Evolutionary conservation across 192 early-diverging fungal species (phyloP).

Genomic region (Coemansia sp.): DNA sequence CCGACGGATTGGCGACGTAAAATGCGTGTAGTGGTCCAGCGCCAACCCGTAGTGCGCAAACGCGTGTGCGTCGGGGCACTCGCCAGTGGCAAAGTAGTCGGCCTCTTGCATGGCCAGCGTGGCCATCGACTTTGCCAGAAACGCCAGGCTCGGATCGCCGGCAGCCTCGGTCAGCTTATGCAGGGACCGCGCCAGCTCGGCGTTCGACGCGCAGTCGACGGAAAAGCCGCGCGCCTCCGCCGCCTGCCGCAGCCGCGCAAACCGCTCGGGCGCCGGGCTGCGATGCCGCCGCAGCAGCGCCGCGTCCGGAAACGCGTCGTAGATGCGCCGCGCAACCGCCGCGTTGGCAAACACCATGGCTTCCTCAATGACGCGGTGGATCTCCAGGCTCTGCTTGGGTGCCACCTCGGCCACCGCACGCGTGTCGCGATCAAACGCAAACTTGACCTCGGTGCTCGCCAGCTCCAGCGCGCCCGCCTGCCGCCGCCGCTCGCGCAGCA

Average conservation of each 20-base stretch:
- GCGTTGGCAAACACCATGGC: constrained; percentile 78
- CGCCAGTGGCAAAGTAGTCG: constrained; percentile 65
- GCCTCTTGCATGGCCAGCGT: constrained; percentile 74
- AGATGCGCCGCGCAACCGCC: constrained; percentile 60
- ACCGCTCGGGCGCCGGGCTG: constrained; percentile 58
- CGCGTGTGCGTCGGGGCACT: constrained; percentile 21
- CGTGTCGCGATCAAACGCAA: constrained; percentile 57
- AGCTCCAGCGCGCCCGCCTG: constrained; percentile 64
- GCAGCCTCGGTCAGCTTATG: constrained; percentile 33
- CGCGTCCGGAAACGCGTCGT: constrained; percentile 52
- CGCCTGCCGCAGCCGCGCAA: constrained; percentile 57
- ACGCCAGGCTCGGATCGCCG: constrained; percentile 55
- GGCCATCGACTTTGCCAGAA: constrained; percentile 68
- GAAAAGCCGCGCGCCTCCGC: constrained; percentile 57
- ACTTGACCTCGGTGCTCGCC: constrained; percentile 71
- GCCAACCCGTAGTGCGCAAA: constrained; percentile 74
- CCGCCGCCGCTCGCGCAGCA: constrained; percentile 55
- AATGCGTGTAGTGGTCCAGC: constrained; percentile 74
- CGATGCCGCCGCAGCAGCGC: constrained; percentile 70
- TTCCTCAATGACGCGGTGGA: constrained; percentile 73
- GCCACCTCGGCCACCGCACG: constrained; percentile 60
- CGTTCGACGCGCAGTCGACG: constrained; percentile 63
- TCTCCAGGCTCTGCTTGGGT: constrained; percentile 62
- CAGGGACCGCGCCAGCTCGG: constrained; percentile 59
- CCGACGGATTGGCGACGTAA: constrained; percentile 75